phyloP scores from a whole-genome alignment of 129 eudicot species.

The Flaveria brownii region DNA sequence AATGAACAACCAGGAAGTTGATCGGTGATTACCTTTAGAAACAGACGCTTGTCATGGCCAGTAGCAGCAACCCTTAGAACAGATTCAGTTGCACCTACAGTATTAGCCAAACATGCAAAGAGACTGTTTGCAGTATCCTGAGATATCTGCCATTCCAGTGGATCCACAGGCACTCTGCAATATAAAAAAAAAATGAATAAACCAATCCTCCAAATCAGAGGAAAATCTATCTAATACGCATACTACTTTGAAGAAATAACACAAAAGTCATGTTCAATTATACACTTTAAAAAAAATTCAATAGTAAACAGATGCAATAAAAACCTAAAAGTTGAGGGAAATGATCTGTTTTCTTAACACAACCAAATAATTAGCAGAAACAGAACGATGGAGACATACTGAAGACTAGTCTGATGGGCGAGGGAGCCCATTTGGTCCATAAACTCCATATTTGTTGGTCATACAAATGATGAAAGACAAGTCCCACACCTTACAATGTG shows the following conservation, averaged over 20 bases:
- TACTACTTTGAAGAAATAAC: neutral
- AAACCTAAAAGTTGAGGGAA: conserved; percentile 9
- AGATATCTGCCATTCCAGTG: conserved; percentile 96
- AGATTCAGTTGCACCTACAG: conserved; percentile 99
- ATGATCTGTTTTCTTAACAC: neutral
- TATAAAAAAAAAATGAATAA: neutral
- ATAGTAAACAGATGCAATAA: neutral
- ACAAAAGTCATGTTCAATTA: neutral
- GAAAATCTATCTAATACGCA: neutral
- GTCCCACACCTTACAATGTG: too few relatives aligned
- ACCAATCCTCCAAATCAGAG: conserved; percentile 3
- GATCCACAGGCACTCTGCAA: conserved; percentile 87
- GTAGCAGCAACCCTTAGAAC: conserved; percentile 96
- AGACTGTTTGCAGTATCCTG: conserved; percentile 80
- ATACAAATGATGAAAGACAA: too few relatives aligned
- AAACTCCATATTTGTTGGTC: too few relatives aligned
- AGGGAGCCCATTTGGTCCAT: conserved; percentile 53
- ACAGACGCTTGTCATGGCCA: conserved; percentile 92
- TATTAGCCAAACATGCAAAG: conserved; percentile 90
- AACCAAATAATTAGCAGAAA: neutral
- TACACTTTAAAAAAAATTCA: neutral
- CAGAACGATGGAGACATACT: conserved; percentile 24
- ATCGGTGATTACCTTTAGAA: conserved; percentile 58
- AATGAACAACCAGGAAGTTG: neutral
- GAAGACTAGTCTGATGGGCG: conserved; percentile 82